Conservation (phyloP, 2,329 filamentous ascomycete genomes). For the Penicillium corylophilum region DNA sequence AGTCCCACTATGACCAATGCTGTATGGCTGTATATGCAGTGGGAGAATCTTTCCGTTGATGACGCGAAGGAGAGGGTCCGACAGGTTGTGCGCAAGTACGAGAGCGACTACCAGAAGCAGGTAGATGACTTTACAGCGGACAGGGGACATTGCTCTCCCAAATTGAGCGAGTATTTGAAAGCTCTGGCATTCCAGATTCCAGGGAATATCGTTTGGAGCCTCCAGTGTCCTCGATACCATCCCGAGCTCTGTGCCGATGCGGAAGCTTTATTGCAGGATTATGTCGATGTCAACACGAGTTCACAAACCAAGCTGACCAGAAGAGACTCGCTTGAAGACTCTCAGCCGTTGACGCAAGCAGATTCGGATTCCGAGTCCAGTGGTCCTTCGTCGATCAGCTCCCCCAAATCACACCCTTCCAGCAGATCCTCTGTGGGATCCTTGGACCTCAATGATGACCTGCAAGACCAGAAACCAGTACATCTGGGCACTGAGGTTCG, state of each 20-base stretch:
- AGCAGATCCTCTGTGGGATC: background rate
- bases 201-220: slow-evolving; percentile 17
- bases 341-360: background rate
- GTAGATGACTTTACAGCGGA: slow-evolving; percentile 1
- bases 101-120: slow-evolving; percentile 6
- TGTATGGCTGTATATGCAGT: slow-evolving; percentile 19
- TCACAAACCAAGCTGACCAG: background rate
- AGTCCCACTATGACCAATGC: slow-evolving; percentile 13
- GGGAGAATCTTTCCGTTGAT: slow-evolving; percentile 8
- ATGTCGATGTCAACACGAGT: background rate
- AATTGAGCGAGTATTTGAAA: slow-evolving; percentile 8
- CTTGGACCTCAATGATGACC: background rate
- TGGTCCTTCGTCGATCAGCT: background rate
- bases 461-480: background rate
- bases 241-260: slow-evolving; percentile 7
- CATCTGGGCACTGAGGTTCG: background rate
- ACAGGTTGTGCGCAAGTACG: slow-evolving; percentile 9
- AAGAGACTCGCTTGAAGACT: background rate
- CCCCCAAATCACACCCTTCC: background rate
- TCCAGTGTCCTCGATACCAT: slow-evolving; percentile 19
- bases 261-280: background rate
- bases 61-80: slow-evolving; percentile 10
- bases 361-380: slow-evolving; percentile 1
- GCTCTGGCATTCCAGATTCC: slow-evolving; percentile 15
- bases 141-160: background rate